Percentiles rank a stretch among this genome's conserved stretches.
phyloP scores from a whole-genome alignment of 2,329 filamentous ascomycete genomes.

The Nigrospora osmanthi region DNA sequence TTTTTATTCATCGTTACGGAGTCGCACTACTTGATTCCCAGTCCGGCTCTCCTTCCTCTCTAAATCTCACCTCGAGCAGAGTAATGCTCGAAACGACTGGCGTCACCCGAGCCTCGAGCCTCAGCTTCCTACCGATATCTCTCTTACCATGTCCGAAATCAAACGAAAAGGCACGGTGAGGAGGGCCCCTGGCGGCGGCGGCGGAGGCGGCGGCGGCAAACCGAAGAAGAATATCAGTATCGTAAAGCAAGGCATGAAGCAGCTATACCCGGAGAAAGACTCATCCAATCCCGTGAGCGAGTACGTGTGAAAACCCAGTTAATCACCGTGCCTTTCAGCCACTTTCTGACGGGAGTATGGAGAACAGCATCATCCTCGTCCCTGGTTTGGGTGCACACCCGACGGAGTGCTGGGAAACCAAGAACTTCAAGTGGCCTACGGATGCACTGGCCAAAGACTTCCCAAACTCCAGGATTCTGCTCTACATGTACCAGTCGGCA shows the following conservation, averaged over 20 bases:
- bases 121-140: too few relatives aligned
- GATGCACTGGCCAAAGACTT: conserved; percentile 30
- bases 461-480: conserved; percentile 27
- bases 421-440: conserved; percentile 30
- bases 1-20: neutral
- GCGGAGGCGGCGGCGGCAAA: conserved; percentile 11
- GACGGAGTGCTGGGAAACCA: conserved; percentile 29
- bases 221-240: conserved; percentile 24
- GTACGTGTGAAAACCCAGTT: conserved; percentile 11
- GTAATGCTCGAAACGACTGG: neutral
- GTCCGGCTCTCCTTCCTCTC: neutral
- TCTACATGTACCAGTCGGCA: conserved; percentile 33
- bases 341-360: neutral
- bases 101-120: neutral
- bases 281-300: conserved; percentile 25
- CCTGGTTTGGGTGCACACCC: conserved; percentile 31
- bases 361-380: conserved; percentile 26
- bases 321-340: too few relatives aligned
- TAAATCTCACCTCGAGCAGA: too few relatives aligned
- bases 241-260: conserved; percentile 29
- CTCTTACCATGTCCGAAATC: neutral
- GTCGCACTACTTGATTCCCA: neutral
- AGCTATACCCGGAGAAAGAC: conserved; percentile 25
- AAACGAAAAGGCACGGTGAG: neutral
- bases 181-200: conserved; percentile 11